Base-by-base conservation (phyloP, 1,284 basidiomycete species). In the Tilletia walkeri region DNA sequence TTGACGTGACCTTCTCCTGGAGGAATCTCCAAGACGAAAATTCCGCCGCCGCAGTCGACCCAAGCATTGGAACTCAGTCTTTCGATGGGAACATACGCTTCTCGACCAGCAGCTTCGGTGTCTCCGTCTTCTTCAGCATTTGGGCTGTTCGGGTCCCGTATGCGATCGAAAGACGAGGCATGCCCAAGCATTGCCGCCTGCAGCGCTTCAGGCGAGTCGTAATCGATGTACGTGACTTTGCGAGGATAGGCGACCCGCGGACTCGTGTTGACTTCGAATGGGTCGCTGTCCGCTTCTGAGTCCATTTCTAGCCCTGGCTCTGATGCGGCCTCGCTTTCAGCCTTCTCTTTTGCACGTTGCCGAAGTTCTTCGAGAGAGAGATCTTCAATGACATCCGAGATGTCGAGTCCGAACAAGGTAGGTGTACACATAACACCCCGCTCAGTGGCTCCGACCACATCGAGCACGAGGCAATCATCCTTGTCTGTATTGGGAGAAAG, bases 351-450 rank as follows among this genome's bases (percentile, higher is more conserved):
- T 7, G 48, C 66, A 7, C 66, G 50, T 36, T 14, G 49, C 3
- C 41, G 48, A 14, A 67, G 48, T n/a, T 67, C 67, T 9, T 65
- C 45, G n/a, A 72, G 45, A 18, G 20, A 66, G 82, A 75, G 73
- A 90, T 90, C 88, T 65, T 91, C 88, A 16, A 90, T 87, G 5
- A 90, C 79, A 66, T 89, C 88, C 4, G 86, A 85, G n/a, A 92
- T 90, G 77, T 92, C 89, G 1, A 98, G 85, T 0, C 95, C 95
- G 77, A 94, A 92, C 7, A 98, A 85, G 2, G 92, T 93, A 0
- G 95, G 95, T 1, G 89, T 88, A 18, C 91, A 92, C 18, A 93
- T 85, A 38, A 96, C 86, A 4, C 92, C 93, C 24, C 90, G 88
- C 38, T 86, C 86, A 36, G 89, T 86, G 67, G 89, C 92, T 75